Evolutionary conservation across 2,329 filamentous ascomycete species (phyloP), one percentile per base, ranked within the genome.

Genomic region (Aspergillus sp.): DNA sequence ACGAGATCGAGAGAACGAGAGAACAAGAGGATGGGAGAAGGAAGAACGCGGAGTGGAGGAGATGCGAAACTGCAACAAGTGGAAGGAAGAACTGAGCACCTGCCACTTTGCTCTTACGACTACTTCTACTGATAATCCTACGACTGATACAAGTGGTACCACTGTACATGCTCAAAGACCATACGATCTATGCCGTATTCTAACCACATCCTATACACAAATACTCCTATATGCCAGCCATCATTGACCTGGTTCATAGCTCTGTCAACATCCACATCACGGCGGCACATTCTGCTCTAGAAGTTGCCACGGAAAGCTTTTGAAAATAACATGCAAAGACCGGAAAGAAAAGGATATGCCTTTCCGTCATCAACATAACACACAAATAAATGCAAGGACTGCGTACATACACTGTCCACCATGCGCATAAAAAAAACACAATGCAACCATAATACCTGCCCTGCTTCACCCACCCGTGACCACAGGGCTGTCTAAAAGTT

Each of bases 401-500:
- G 41, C 37, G 17, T 43, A 40, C 15, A 31, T 17, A 23, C 17
- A 6, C 17, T 8, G 14, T 50, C 21, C 15, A 39, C 11, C 21
- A 35, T 47, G 47, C 14, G 27, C 19, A 52, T 31, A 31, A 27
- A 8, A 52, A 37, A n/a, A 41, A 21, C 11, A 44, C 14, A 49
- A 55, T 55, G 45, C 52, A 53, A 46, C 52, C 49, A n/a, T 40
- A 27, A 45, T 52, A 52, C 50, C 40, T 45, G 39, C n/a, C 21
- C 52, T n/a, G 9, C 41, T 40, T 27, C 21, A 45, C 21, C 6
- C 14, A n/a, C 35, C 4, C 35, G 27, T 37, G 35, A 37, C 35
- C 35, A 37, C 15, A n/a, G 46, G 55, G 47, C 56, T 31, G 46
- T 62, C 57, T 62, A 62, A 40, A 53, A 41, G 27, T 57, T 60